phyloP scores from a whole-genome alignment of 805 yeast species.

The Dipodascopsis uninucleata region DNA sequence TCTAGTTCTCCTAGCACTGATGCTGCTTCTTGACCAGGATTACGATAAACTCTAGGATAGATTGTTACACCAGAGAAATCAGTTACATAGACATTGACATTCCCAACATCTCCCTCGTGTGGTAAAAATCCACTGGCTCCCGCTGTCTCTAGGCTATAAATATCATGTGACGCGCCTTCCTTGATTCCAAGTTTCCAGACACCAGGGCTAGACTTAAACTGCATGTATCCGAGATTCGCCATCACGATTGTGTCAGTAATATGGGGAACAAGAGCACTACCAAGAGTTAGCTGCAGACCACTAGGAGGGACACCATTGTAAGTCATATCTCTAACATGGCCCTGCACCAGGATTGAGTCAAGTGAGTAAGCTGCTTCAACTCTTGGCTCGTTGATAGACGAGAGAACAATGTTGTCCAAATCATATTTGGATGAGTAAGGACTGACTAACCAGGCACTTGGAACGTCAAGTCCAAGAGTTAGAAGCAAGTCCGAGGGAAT shows the following conservation, averaged over 20 bases:
- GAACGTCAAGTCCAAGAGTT: slow-evolving; percentile 55
- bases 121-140: slow-evolving; percentile 24
- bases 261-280: slow-evolving; percentile 29
- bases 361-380: slow-evolving; percentile 50
- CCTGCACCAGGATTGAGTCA: slow-evolving; percentile 61
- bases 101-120: slow-evolving; percentile 5
- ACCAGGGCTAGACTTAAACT: slow-evolving; percentile 72
- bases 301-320: slow-evolving; percentile 44
- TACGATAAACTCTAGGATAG: slow-evolving; percentile 46
- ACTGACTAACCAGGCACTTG: slow-evolving; percentile 64
- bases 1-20: slow-evolving; percentile 28
- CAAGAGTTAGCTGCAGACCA: slow-evolving; percentile 50
- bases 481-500: slow-evolving; percentile 55
- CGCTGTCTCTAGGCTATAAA: slow-evolving; percentile 42
- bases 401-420: slow-evolving; percentile 57
- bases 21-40: slow-evolving; percentile 40
- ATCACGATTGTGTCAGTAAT: slow-evolving; percentile 63
- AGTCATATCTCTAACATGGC: slow-evolving; percentile 52
- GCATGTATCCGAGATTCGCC: slow-evolving; percentile 81
- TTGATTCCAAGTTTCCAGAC: slow-evolving; percentile 53
- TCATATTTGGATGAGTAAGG: slow-evolving; percentile 54
- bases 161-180: slow-evolving; percentile 42
- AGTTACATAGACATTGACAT: slow-evolving; percentile 34
- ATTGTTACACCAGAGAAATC: slow-evolving; percentile 47
- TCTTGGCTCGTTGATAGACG: slow-evolving; percentile 34